Base-by-base conservation (phyloP, 2,329 filamentous ascomycete species). In the Ascochyta viciae-villosae region DNA sequence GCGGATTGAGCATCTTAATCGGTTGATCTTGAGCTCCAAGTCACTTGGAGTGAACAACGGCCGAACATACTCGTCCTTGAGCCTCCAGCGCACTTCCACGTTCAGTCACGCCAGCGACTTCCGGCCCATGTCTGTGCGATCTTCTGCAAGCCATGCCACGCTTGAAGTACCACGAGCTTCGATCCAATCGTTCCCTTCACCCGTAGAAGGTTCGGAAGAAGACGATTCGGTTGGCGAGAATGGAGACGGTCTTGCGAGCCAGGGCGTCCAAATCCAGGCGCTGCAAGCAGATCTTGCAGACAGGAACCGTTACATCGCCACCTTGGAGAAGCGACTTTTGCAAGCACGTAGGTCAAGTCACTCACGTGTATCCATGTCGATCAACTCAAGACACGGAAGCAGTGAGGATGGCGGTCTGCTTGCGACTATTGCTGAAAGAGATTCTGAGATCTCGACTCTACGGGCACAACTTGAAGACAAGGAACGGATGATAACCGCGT, bases 281-380 rank as follows among this genome's bases (percentile, higher is more conserved):
- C 79, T 99, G 43, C 95, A 96, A 74, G 87, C 92, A n/a, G 95
- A 99, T 74, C 84, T 99, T 42, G 86, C 85, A n/a, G 95, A 99
- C 77, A 97, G 96, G 80, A 98, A 95, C 67, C 89, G 95, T 29
- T 99, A 99, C 75, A 98, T 98, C 65, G 85, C 90, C 26, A 98
- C 95, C 0, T 79, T 99, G 12, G 95, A 99, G 78, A 96, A 96
- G 76, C 87, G 95, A 24, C 81, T 99, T 1, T 81, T 98, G 31
- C 95, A 99, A 71, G 95, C 95, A 34, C 85, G 95, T 37, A 85
- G 94, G 43, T 92, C 92, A 0, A 97, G 93, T 76, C 92, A 96
- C 50, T 94, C 92, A 7, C 87, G 94, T 16, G 87, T 94, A 10
- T 96, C 92, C 6, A 85, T 90, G 57, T 89, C 89, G 1, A 85